These are phyloP conservation scores for Hypoxylon sp. DNA, from an alignment of 2,329 filamentous ascomycete genomes.

Conservation along the genomic window DNA sequence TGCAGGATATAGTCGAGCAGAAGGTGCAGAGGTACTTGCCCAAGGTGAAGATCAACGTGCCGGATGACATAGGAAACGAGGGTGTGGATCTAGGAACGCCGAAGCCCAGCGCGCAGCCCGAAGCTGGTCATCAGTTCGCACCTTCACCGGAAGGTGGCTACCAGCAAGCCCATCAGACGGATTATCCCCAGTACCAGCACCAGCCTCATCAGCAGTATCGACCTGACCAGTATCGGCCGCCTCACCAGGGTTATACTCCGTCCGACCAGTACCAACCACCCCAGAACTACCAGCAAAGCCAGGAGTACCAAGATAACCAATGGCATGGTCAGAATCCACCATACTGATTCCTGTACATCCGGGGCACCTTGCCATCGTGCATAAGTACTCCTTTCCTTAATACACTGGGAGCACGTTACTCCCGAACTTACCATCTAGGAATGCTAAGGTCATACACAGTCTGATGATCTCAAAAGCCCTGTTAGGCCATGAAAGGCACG, in stretches of 20 bases:
- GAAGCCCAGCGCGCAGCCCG: conserved; percentile 1
- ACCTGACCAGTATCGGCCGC: conserved; percentile 6
- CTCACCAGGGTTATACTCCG: conserved; percentile 1
- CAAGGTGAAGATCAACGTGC: conserved; percentile 13
- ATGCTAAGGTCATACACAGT: not conserved
- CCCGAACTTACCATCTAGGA: not conserved
- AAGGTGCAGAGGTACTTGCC: conserved; percentile 9
- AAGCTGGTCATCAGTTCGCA: not conserved
- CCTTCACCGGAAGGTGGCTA: not conserved
- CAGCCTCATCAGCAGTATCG: conserved; percentile 5
- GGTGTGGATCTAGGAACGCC: conserved; percentile 2
- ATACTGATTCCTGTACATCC: not conserved
- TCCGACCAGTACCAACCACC: not conserved
- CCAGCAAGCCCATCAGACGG: not conserved
- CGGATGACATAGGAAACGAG: conserved; percentile 10
- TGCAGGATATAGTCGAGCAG: conserved; percentile 7
- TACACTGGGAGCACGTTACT: not conserved
- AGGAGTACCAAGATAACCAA: conserved; percentile 3
- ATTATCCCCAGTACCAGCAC: conserved; percentile 9
- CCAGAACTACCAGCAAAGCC: not conserved
- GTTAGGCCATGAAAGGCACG: not conserved
- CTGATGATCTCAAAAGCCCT: not conserved
- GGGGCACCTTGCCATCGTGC: not conserved
- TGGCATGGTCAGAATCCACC: conserved; percentile 12
- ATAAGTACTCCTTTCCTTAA: not conserved